These are phyloP conservation scores for Didymella keratinophila DNA, from an alignment of 2,329 filamentous ascomycete genomes.

Conservation along the genomic window DNA sequence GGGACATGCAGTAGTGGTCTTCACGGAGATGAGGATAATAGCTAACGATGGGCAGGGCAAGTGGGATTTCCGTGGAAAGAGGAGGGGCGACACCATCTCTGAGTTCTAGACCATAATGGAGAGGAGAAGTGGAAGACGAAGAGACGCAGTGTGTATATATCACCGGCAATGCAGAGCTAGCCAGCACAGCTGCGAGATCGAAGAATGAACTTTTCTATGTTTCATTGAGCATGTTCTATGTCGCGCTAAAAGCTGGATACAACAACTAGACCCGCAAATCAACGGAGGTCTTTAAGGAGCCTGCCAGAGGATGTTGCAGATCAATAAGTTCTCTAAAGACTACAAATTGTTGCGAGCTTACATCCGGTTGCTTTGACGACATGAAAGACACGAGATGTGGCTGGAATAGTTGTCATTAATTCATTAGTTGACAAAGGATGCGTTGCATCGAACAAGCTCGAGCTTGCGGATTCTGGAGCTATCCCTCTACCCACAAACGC, in stretches of 20 bases:
- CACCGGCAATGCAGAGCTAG: conserved; percentile 6
- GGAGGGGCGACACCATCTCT: conserved; percentile 80
- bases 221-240: not conserved
- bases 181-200: not conserved
- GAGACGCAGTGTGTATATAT: conserved; percentile 26
- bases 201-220: conserved; percentile 11
- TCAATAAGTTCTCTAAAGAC: no score
- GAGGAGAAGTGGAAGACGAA: conserved; percentile 6
- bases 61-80: conserved; percentile 84
- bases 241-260: no score
- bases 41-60: conserved; percentile 70
- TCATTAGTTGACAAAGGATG: not conserved
- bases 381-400: no score
- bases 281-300: no score
- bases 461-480: not conserved
- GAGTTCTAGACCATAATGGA: conserved; percentile 69
- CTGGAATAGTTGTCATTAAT: no score
- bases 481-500: not conserved
- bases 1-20: not conserved
- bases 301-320: no score
- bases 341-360: no score
- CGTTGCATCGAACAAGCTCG: not conserved
- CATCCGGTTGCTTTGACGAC: no score
- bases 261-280: no score
- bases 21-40: conserved; percentile 15